A percentile compares a stretch with the other conserved stretches of the same genome.
Evolutionary conservation across 129 eudicot species (phyloP).

Genomic region (Daucus carota): DH1_v3.0 NC_030382.2:49863001-49863500

Average conservation of each 20-base stretch:
- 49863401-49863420: too few species aligned
- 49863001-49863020: slow-evolving; percentile 16
- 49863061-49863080: slow-evolving; percentile 26
- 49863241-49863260: neutral
- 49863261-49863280: too few species aligned
- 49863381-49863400: too few species aligned
- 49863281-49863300: too few species aligned
- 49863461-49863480: too few species aligned
- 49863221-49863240: neutral
- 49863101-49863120: neutral
- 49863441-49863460: too few species aligned
- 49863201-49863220: neutral
- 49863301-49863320: too few species aligned
- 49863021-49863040: slow-evolving; percentile 19
- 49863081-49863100: slow-evolving; percentile 18
- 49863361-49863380: too few species aligned
- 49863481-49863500: too few species aligned
- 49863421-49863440: too few species aligned
- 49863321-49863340: too few species aligned
- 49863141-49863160: neutral
- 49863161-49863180: neutral
- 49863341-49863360: too few species aligned
- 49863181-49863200: neutral
- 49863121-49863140: neutral
- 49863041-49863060: slow-evolving; percentile 30